Conservation (phyloP, 2,329 filamentous ascomycete species). For the Diaporthe ampelina region DNA sequence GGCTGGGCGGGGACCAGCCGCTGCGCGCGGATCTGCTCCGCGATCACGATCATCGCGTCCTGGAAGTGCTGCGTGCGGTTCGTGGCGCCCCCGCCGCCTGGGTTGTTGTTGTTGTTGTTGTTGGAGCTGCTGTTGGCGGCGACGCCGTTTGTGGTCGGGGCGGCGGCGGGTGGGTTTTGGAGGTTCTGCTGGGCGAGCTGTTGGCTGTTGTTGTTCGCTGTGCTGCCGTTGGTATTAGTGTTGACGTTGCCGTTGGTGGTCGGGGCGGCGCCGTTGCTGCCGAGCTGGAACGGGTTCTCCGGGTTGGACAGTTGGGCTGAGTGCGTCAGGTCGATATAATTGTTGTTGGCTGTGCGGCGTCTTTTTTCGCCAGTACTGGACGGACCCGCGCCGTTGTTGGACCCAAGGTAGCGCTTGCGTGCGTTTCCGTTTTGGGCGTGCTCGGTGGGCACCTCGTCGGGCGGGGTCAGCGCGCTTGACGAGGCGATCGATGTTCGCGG, state of each 20-base stretch:
- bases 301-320: constrained; percentile 37
- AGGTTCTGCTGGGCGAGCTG: constrained; percentile 12
- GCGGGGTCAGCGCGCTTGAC: constrained; percentile 66
- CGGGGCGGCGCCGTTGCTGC: constrained; percentile 16
- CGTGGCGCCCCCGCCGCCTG: constrained; percentile 37
- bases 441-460: constrained; percentile 60
- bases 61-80: constrained; percentile 46
- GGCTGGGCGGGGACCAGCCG: constrained; percentile 58
- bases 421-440: constrained; percentile 47
- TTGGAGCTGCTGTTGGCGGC: neutral
- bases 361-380: constrained; percentile 49
- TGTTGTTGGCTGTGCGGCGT: constrained; percentile 49
- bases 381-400: constrained; percentile 38
- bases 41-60: constrained; percentile 43
- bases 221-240: constrained; percentile 2
- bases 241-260: constrained; percentile 20
- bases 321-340: constrained; percentile 42
- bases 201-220: constrained; percentile 15
- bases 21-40: constrained; percentile 44
- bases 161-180: constrained; percentile 21
- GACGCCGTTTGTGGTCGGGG: neutral
- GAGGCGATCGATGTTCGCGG: constrained; percentile 56
- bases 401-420: constrained; percentile 57
- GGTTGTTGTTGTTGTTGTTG: neutral
- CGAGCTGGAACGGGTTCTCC: constrained; percentile 27